These are phyloP conservation scores for Wickerhamomyces xylosicus DNA, from an alignment of 805 yeast genomes.

Conservation along the genomic window DNA sequence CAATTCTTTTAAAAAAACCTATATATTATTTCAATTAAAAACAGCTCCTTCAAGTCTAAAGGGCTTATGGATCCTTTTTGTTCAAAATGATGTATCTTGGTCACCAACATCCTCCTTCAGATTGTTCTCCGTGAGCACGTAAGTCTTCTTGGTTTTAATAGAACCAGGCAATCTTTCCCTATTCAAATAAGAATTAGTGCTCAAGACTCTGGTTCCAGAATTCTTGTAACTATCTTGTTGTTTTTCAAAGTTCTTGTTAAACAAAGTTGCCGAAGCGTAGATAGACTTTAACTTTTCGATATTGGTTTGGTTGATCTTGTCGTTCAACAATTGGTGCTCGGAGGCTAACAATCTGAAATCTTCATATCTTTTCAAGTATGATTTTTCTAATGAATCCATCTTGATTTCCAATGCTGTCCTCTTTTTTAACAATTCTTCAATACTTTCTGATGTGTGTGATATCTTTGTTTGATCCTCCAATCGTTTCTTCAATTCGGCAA, in stretches of 20 bases:
- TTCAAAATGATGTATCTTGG: background rate
- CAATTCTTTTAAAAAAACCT: no score
- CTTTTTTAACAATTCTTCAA: slow-evolving; percentile 9
- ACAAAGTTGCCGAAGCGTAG: slow-evolving; percentile 9
- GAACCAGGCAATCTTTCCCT: slow-evolving; percentile 2
- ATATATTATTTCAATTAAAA: no score
- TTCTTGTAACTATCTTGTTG: slow-evolving; percentile 3
- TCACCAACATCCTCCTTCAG: background rate
- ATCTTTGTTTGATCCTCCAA: slow-evolving; percentile 5
- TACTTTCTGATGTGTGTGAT: background rate
- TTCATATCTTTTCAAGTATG: slow-evolving; percentile 15
- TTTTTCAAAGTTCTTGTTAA: background rate
- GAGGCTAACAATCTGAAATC: slow-evolving; percentile 20
- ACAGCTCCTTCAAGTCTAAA: no score
- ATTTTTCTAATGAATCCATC: slow-evolving; percentile 16
- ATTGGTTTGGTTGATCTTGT: slow-evolving; percentile 16
- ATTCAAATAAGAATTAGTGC: slow-evolving; percentile 18
- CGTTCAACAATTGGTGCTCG: slow-evolving; percentile 18
- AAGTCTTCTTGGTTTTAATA: background rate
- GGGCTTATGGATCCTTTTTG: no score
- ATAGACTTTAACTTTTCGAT: slow-evolving; percentile 22
- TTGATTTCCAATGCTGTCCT: slow-evolving; percentile 13
- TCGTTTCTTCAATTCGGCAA: slow-evolving; percentile 7
- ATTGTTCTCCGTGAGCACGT: background rate
- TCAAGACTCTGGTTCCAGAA: slow-evolving; percentile 11